These are phyloP conservation scores for Syncephalastrum monosporum DNA, from an alignment of 371 early-diverging fungal genomes.

Conservation along the genomic window DNA sequence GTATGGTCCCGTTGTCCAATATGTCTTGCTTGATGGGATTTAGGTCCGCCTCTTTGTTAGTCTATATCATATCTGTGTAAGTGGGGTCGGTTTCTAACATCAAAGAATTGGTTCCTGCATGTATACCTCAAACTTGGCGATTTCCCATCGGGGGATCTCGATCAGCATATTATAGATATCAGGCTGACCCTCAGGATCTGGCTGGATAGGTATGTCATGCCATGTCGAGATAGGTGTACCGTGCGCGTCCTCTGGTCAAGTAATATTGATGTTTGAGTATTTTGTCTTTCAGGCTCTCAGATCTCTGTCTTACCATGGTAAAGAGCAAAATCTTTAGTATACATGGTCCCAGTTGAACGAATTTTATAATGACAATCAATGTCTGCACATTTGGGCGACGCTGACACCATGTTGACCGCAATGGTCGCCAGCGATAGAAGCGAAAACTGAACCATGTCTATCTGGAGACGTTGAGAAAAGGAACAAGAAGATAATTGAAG, in stretches of 20 bases:
- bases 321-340: neutral
- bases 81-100: neutral
- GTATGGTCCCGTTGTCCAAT: constrained; percentile 80
- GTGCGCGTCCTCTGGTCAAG: constrained; percentile 7
- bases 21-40: constrained; percentile 93
- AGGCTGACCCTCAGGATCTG: constrained; percentile 1
- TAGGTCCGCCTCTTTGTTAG: constrained; percentile 71
- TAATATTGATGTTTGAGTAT: neutral
- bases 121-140: constrained; percentile 87
- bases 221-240: constrained; percentile 12
- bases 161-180: constrained; percentile 80
- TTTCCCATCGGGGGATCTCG: constrained; percentile 92
- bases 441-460: no score
- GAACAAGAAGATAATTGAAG: no score
- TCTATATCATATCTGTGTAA: constrained; percentile 38
- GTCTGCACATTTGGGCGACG: no score
- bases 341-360: neutral
- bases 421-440: no score
- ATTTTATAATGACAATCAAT: neutral
- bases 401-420: no score
- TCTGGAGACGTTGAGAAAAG: no score
- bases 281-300: neutral
- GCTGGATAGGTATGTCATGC: constrained; percentile 14
- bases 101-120: no score
- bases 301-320: neutral